Evolutionary conservation across 306 rosid genomes (phyloP).

Genomic region (Prunus salicina): DNA sequence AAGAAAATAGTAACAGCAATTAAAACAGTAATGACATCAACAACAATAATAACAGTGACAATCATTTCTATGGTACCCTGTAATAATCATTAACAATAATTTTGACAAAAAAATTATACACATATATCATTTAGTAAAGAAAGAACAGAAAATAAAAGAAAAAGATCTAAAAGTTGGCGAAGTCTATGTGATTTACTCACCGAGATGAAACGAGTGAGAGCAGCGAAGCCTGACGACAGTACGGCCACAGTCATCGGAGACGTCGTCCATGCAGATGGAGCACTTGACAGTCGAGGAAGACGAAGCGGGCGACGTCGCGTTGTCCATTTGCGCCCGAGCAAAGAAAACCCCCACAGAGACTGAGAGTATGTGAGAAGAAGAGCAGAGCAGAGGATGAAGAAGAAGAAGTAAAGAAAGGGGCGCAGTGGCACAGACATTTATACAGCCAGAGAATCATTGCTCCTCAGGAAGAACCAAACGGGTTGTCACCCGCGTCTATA

Average conservation of each 20-base stretch:
- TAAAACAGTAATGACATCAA: no score
- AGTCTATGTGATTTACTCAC: background rate
- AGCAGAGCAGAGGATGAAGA: background rate
- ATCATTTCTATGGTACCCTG: no score
- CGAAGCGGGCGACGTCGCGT: background rate
- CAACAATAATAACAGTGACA: no score
- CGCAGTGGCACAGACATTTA: background rate
- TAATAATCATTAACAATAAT: background rate
- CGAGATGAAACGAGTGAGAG: slow-evolving; percentile 18
- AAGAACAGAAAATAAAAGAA: background rate
- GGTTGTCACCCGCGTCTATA: background rate
- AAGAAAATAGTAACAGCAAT: no score
- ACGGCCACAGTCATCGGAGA: slow-evolving; percentile 5
- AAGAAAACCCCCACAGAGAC: background rate
- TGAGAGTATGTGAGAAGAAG: background rate
- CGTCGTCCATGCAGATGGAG: slow-evolving; percentile 10
- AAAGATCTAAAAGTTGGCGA: background rate
- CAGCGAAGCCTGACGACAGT: slow-evolving; percentile 16
- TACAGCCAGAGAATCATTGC: background rate
- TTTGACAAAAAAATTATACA: background rate
- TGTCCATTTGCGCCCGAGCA: slow-evolving; percentile 1
- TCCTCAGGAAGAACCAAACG: background rate
- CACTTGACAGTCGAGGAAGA: background rate
- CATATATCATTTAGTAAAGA: background rate
- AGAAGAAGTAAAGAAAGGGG: background rate